Percentiles rank a stretch among this genome's conserved stretches.
Conservation (phyloP, 139 green algal genomes). For the Micromonas pusilla region DNA sequence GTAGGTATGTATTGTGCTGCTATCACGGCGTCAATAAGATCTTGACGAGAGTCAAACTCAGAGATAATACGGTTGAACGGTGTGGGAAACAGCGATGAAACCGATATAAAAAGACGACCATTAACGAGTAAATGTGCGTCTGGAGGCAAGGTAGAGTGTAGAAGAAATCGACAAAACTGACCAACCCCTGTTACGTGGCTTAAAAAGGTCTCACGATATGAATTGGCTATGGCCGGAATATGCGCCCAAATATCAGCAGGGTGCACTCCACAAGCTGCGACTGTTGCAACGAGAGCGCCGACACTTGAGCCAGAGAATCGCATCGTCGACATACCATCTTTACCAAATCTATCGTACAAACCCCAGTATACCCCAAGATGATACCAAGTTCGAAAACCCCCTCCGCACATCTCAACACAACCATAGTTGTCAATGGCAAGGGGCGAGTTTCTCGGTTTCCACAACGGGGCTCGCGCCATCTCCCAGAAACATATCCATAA, state of each 20-base stretch:
- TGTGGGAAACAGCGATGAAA: slow-evolving; percentile 4
- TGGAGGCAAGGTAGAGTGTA: background rate
- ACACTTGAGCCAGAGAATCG: background rate
- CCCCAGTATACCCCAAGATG: slow-evolving; percentile 11
- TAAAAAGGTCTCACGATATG: background rate
- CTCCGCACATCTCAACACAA: background rate
- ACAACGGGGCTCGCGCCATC: background rate
- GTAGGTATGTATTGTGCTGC: background rate
- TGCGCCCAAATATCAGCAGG: slow-evolving; percentile 6
- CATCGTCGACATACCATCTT: background rate
- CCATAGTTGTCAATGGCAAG: background rate
- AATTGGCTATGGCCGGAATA: background rate
- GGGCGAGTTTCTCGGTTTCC: background rate
- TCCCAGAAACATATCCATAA: slow-evolving; percentile 9
- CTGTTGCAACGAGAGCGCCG: background rate
- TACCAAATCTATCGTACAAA: background rate
- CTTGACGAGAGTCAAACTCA: slow-evolving; percentile 1
- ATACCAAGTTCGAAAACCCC: slow-evolving; percentile 18
- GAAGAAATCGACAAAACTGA: slow-evolving; percentile 5
- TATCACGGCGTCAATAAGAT: slow-evolving; percentile 5
- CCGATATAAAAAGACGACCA: background rate
- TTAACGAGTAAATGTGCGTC: background rate
- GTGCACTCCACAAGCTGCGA: background rate
- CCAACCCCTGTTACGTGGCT: background rate
- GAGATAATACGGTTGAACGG: slow-evolving; percentile 10